Base-by-base conservation (phyloP, 2,329 filamentous ascomycete species). In the Fusarium robinianum region DNA sequence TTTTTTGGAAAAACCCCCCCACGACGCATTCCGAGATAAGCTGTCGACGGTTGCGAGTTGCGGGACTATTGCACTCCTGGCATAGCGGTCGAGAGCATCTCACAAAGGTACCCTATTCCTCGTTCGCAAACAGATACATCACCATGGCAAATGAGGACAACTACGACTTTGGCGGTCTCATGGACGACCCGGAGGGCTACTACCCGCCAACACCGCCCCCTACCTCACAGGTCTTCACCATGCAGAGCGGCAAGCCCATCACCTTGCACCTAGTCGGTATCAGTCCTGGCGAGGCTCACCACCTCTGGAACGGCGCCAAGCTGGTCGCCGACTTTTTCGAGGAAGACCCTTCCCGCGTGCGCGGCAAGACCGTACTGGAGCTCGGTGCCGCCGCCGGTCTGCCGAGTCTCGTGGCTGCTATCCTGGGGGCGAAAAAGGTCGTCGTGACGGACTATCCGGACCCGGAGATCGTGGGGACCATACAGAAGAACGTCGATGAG, bases 401-500 rank as follows among this genome's bases (percentile, higher is more conserved):
- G 24, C 90, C 90, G 1, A 87, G 85, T 63, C 79, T 96, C 8
- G 82, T 94, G 22, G 85, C 85, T 57, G 86, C 86, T 1, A 73
- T 87, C 22, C 77, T 86, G 25, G 88, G 87, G 10, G 91, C 91
- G 3, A 68, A 67, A 35, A 79, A 73, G 38, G 81, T 87, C 3
- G 86, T 96, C 8, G 84, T 92, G 57, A 95, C 90, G 6, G 91
- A 97, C 67, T 96, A 90, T 65, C 89, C 90, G 1, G 91, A 96
- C 66, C 75, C 78, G 26, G 89, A 95, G 15, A 75, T 97, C n/a
- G 77, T 97, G 16, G 75, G 79, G 14, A 95, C 89, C 61, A 83
- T 96, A 68, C 78, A 79, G 57, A 79, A 81, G 66, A 96, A 96
- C 65, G 84, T 95, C 47, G 65, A 77, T 54, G 71, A 80, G 65